Evolutionary conservation across 108 stramenopile species (phyloP).

Genomic region (Skeletonema menzelii): DNA sequence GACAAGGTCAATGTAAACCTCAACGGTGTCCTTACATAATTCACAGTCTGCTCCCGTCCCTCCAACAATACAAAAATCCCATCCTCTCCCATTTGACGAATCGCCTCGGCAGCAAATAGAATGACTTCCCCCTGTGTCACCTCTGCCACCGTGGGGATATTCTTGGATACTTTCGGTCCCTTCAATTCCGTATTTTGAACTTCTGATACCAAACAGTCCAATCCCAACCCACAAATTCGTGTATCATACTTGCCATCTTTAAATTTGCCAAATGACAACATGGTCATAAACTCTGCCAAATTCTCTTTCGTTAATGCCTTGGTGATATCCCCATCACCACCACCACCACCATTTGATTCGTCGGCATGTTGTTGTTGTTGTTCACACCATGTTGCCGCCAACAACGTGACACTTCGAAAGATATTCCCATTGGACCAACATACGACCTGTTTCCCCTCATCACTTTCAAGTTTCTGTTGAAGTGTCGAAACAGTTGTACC

Average conservation of each 20-base stretch:
- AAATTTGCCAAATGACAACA: constrained; percentile 83
- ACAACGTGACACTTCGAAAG: constrained; percentile 80
- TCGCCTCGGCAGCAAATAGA: constrained; percentile 71
- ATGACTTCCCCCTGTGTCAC: constrained; percentile 90
- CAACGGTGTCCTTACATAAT: constrained; percentile 78
- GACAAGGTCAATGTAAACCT: constrained; percentile 73
- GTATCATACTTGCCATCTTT: constrained; percentile 67
- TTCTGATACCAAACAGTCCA: constrained; percentile 70
- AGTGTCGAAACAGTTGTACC: constrained; percentile 83
- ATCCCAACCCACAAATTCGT: constrained; percentile 71
- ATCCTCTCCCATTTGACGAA: constrained; percentile 66
- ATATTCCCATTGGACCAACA: constrained; percentile 92
- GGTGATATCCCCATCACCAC: constrained; percentile 32
- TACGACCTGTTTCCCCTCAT: constrained; percentile 65
- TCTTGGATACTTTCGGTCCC: constrained; percentile 69
- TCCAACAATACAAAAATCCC: constrained; percentile 80
- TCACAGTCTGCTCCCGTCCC: constrained; percentile 88
- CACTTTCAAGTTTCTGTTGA: constrained; percentile 55
- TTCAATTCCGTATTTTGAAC: constrained; percentile 86
- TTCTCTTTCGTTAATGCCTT: constrained; percentile 83
- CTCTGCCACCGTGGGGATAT: constrained; percentile 89
- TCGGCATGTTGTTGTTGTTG: constrained; percentile 63
- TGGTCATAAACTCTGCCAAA: constrained; percentile 63
- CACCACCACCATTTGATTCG: constrained; percentile 47
- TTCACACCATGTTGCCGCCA: constrained; percentile 88